Base-by-base conservation (phyloP, 306 rosid genomes). In the Cucumis melo region DNA sequence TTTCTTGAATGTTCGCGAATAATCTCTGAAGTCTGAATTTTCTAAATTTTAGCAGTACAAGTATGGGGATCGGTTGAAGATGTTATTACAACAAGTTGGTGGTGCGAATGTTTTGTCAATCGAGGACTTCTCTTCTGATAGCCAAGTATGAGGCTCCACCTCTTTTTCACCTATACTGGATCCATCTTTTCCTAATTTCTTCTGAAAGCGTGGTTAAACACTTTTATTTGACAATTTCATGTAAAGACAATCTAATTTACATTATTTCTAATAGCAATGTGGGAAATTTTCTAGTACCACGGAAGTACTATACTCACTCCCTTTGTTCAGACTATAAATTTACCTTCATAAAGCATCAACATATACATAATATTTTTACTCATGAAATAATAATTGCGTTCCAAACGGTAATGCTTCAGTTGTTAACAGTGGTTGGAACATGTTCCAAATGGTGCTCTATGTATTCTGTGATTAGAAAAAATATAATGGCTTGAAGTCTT, bases 31-130 rank as follows among this genome's bases (percentile, higher is more conserved):
- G 46, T 41, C 9, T 41, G 11, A 27, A 27, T 77, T 59, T 78
- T 38, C 48, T 76, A 59, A 54, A 75, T 81, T 63, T 68, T 73
- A 23, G 78, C 92, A 89, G 92, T 89, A 91, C 77, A 88, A 85
- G 75, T 87, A 86, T 58, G 80, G 87, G 83, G 85, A 82, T 83
- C 86, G 39, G 79, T 83, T 91, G 80, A 82, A 85, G 80, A 84
- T 85, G 78, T 79, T 90, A 79, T 75, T 93, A 80, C 91, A 87
- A 82, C 91, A 87, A 83, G 88, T 87, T 60, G 82, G 89, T 78
- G 96, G 96, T 77, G 97, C 92, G 77, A 87, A 87, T 88, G 73
- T 77, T 76, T 76, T 80, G 79, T 85, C 83, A 12, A 58, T 84
- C 62, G 87, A 87, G 81, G 93, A 82, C 36, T 88, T 87, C 84